Percentiles rank a stretch among this genome's conserved stretches.
phyloP scores from a whole-genome alignment of 2,329 filamentous ascomycete genomes.

The Curvularia spicifera region DNA sequence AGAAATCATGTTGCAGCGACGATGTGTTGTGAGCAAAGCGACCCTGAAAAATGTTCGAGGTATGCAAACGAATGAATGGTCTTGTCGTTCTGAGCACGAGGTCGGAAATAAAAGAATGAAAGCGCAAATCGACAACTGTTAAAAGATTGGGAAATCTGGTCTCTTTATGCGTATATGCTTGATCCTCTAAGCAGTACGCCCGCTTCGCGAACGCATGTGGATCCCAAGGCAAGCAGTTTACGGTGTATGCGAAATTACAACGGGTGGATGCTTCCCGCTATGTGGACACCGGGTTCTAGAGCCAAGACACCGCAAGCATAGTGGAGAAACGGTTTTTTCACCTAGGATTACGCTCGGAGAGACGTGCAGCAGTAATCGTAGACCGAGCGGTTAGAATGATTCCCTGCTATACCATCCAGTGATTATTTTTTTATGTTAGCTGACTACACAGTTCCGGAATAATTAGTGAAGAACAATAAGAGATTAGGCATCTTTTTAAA shows the following conservation, averaged over 20 bases:
- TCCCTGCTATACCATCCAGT: no score
- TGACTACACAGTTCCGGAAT: background rate
- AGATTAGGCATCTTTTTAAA: background rate
- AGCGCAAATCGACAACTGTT: background rate
- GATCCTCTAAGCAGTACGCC: background rate
- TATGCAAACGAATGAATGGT: background rate
- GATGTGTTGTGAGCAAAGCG: background rate
- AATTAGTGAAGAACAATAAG: background rate
- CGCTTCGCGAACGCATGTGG: slow-evolving; percentile 6
- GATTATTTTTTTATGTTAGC: background rate
- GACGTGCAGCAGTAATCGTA: slow-evolving; percentile 5
- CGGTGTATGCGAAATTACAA: slow-evolving; percentile 13
- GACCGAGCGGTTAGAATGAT: slow-evolving; percentile 1
- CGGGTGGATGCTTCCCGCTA: slow-evolving; percentile 4
- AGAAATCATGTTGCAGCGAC: slow-evolving; percentile 26
- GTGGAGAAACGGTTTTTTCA: slow-evolving; percentile 19
- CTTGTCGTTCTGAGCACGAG: slow-evolving; percentile 5
- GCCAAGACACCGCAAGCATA: slow-evolving; percentile 16
- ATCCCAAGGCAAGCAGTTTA: background rate
- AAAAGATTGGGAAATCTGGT: background rate
- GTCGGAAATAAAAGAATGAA: slow-evolving; percentile 1
- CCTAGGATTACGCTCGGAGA: slow-evolving; percentile 2
- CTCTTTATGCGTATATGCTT: slow-evolving; percentile 10
- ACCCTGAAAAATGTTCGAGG: background rate
- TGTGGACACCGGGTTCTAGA: slow-evolving; percentile 1